These are phyloP conservation scores for Pilobolus umbonatus DNA, from an alignment of 192 early-diverging fungal genomes.

Conservation along the genomic window DNA sequence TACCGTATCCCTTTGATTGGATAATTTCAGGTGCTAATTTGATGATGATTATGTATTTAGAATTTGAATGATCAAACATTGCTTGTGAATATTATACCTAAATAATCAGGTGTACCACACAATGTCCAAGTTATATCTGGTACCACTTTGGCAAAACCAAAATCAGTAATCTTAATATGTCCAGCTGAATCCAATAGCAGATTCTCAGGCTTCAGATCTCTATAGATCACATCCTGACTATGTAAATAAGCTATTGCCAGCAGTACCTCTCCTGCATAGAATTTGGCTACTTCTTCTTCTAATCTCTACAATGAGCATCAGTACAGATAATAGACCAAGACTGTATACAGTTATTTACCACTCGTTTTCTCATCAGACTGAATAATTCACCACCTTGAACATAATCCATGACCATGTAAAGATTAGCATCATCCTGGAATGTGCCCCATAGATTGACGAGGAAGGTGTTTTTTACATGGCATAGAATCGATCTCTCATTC, in stretches of 20 bases:
- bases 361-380: constrained; percentile 70
- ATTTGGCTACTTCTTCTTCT: constrained; percentile 73
- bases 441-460: constrained; percentile 84
- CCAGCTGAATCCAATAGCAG: constrained; percentile 65
- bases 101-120: constrained; percentile 87
- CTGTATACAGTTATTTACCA: constrained; percentile 18
- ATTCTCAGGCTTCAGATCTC: constrained; percentile 85
- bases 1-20: constrained; percentile 79
- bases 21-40: constrained; percentile 74
- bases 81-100: too few species aligned
- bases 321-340: too few species aligned
- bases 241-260: constrained; percentile 82
- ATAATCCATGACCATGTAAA: constrained; percentile 86
- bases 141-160: constrained; percentile 88
- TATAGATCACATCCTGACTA: constrained; percentile 74
- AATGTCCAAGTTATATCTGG: constrained; percentile 75
- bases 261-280: constrained; percentile 81
- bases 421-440: constrained; percentile 74
- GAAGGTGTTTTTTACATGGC: constrained; percentile 77
- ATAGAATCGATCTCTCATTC: constrained; percentile 86
- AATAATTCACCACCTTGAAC: constrained; percentile 88
- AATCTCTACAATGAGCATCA: too few species aligned
- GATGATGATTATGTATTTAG: not conserved
- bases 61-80: not conserved
- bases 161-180: constrained; percentile 87